These are phyloP conservation scores for Camelina hispida DNA, from an alignment of 345 rosid genomes.

Conservation along the genomic window DNA sequence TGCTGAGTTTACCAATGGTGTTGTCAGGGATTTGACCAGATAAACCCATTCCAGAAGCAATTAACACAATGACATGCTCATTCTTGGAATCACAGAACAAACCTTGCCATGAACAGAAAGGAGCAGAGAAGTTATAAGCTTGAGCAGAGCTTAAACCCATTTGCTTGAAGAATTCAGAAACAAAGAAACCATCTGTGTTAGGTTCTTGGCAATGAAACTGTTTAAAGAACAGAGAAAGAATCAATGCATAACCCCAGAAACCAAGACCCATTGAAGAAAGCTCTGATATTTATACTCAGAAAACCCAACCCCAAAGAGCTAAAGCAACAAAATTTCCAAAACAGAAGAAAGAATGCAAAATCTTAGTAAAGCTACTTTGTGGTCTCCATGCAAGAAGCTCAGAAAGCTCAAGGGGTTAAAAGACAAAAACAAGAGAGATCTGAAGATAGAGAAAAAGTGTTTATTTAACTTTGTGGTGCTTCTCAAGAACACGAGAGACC, in stretches of 20 bases:
- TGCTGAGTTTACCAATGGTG: slow-evolving; percentile 88
- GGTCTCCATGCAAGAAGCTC: slow-evolving; percentile 26
- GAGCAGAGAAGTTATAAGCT: slow-evolving; percentile 55
- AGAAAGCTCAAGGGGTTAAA: slow-evolving; percentile 19
- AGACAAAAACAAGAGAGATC: slow-evolving; percentile 41
- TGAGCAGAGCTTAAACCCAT: slow-evolving; percentile 57
- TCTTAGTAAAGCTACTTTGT: slow-evolving; percentile 32
- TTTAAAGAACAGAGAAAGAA: slow-evolving; percentile 64
- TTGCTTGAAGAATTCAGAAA: slow-evolving; percentile 70
- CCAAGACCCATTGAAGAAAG: slow-evolving; percentile 62
- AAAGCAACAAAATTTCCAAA: background rate
- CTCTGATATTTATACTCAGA: slow-evolving; percentile 7
- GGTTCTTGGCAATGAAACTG: slow-evolving; percentile 65
- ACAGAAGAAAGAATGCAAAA: slow-evolving; percentile 23
- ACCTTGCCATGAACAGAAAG: slow-evolving; percentile 78
- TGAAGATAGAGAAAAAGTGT: slow-evolving; percentile 37
- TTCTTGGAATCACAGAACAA: slow-evolving; percentile 65
- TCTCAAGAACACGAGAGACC: slow-evolving; percentile 48
- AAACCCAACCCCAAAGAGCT: background rate
- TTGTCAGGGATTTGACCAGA: slow-evolving; percentile 80
- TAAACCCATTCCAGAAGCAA: slow-evolving; percentile 65
- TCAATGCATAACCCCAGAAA: slow-evolving; percentile 53
- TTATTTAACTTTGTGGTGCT: slow-evolving; percentile 39
- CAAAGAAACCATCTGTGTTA: slow-evolving; percentile 81
- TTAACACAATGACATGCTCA: slow-evolving; percentile 54